Evolutionary conservation across 805 yeast genomes (phyloP).

Genomic region (Brettanomyces anomalus): DNA sequence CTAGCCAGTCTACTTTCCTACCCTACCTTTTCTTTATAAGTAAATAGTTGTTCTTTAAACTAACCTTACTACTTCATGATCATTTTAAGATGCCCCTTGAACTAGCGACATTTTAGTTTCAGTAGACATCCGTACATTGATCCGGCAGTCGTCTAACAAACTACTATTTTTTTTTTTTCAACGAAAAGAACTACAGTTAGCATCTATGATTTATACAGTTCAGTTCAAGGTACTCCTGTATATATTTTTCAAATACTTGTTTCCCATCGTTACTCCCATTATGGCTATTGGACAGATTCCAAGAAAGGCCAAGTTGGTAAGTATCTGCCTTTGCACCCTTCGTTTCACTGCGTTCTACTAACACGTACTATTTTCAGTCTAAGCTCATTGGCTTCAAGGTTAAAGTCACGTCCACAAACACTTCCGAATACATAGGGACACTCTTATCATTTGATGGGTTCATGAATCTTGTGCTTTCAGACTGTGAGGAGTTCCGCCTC

Average conservation of each 20-base stretch:
- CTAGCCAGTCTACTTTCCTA: too few relatives aligned
- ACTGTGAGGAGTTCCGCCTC: slow-evolving; percentile 74
- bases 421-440: slow-evolving; percentile 69
- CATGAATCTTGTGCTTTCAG: slow-evolving; percentile 77
- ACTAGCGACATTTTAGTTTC: too few relatives aligned
- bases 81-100: too few relatives aligned
- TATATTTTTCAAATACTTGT: neutral
- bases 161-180: too few relatives aligned
- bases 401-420: slow-evolving; percentile 67
- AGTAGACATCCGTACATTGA: too few relatives aligned
- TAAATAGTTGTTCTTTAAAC: too few relatives aligned
- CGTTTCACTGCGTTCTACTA: neutral
- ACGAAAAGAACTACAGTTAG: too few relatives aligned
- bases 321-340: slow-evolving; percentile 8
- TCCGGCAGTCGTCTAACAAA: too few relatives aligned
- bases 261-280: neutral
- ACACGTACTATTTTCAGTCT: slow-evolving; percentile 24
- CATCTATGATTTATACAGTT: too few relatives aligned
- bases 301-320: slow-evolving; percentile 37
- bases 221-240: too few relatives aligned
- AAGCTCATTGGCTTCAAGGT: slow-evolving; percentile 69
- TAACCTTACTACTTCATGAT: too few relatives aligned
- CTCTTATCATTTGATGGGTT: slow-evolving; percentile 83
- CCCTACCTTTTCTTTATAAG: too few relatives aligned
- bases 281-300: slow-evolving; percentile 26